Evolutionary conservation across 345 rosid species (phyloP), one percentile per base, ranked within the genome.

Genomic region (Bruguiera gymnorhiza): DNA sequence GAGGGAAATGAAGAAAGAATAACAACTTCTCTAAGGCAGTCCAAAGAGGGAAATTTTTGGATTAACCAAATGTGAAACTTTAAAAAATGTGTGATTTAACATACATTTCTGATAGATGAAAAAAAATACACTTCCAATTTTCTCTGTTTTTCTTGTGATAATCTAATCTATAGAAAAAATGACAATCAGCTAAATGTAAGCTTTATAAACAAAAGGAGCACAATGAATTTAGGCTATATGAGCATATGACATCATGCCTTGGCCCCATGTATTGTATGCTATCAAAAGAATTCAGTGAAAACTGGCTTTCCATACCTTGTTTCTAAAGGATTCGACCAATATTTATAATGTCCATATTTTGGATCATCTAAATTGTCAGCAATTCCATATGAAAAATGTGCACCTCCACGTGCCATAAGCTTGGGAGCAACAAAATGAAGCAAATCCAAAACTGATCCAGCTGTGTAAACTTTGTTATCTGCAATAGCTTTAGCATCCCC

Each of bases 281-380:
- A 13, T 11, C 20, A 6, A 32, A 23, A 23, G 66, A 59, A n/a
- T 56, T 70, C n/a, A 13, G 46, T 39, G 6, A 34, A 53, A 70
- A 51, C 23, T 37, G 50, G 55, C 50, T 60, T 16, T 27, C 24
- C 86, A 81, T 66, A 86, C 93, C 70, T 84, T 29, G 90, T 86
- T 77, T 88, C 93, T 52, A 86, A 79, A 43, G 93, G 90, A 74
- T 86, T 86, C 61, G 90, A 86, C 93, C 93, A 88, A 63, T 84
- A 86, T 67, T 79, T 84, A 76, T 84, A 86, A 61, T 88, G 85
- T 19, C 66, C 46, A 70, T 86, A 88, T 67, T 86, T 83, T 16
- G 87, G 86, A 75, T 86, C 90, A 70, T 86, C 86, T 77, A 86
- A 77, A 74, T 88, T 60, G 57, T 86, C 85, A 46, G 93, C 93